Evolutionary conservation across 169 alveolate genomes (phyloP).

Genomic region (Cryptosporidium bovis): DNA sequence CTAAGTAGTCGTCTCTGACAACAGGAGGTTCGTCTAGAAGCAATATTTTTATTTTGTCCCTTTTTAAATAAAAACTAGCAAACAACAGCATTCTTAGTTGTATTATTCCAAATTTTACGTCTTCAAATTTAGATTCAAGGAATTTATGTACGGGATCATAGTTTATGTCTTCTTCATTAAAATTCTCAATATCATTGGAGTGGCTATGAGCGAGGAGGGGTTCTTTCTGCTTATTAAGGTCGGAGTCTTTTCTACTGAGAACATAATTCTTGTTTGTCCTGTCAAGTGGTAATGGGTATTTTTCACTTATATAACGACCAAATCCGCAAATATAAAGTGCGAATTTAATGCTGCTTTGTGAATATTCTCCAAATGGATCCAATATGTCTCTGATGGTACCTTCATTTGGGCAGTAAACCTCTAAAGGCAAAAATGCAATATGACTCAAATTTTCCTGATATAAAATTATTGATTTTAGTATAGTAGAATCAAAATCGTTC

Average conservation of each 20-base stretch:
- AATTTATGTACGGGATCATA: neutral
- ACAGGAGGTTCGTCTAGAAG: constrained; percentile 73
- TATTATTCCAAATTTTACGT: constrained; percentile 12
- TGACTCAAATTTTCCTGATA: constrained; percentile 23
- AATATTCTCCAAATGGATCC: constrained; percentile 41
- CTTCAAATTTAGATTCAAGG: neutral
- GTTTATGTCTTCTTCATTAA: neutral
- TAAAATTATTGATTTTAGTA: constrained; percentile 8
- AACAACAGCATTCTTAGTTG: constrained; percentile 68
- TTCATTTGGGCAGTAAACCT: constrained; percentile 16
- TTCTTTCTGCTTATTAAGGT: neutral
- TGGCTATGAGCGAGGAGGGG: neutral
- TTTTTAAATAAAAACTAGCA: constrained; percentile 35
- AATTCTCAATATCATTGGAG: too few species aligned
- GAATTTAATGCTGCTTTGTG: neutral
- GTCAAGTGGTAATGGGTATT: neutral
- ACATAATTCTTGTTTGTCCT: neutral
- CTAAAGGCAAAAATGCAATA: constrained; percentile 52
- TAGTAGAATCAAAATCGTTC: constrained; percentile 20
- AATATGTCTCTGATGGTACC: constrained; percentile 36
- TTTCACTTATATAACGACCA: constrained; percentile 11
- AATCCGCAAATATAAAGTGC: constrained; percentile 70
- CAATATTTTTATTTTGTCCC: constrained; percentile 25
- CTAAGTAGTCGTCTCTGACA: neutral
- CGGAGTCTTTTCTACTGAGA: neutral